A percentile compares a stretch with the other conserved stretches of the same genome.
These are phyloP conservation scores for Lepidium africanum DNA, from an alignment of 345 rosid genomes.

Conservation along the genomic window DNA sequence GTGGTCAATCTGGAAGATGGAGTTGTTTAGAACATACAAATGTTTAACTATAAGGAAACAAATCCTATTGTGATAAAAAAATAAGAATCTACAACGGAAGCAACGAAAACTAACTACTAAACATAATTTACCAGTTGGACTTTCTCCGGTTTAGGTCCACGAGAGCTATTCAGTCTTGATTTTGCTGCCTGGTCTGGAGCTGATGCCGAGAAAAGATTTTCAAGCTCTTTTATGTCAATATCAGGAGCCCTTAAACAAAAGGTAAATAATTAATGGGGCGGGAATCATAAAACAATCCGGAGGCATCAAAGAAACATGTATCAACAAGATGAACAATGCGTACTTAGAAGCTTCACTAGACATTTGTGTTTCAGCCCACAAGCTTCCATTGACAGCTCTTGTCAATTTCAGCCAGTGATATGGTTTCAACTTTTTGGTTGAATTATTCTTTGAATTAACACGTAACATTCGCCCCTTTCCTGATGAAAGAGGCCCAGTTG, in stretches of 20 bases:
- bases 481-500: constrained; percentile 46
- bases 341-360: constrained; percentile 81
- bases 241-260: constrained; percentile 66
- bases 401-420: constrained; percentile 94
- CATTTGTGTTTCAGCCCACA: constrained; percentile 97
- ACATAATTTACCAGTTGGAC: constrained; percentile 72
- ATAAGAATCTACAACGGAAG: neutral
- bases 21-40: constrained; percentile 3
- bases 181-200: constrained; percentile 50
- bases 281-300: neutral
- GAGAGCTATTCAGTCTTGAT: constrained; percentile 31
- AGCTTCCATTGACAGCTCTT: constrained; percentile 90
- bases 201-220: constrained; percentile 78
- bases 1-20: constrained; percentile 66
- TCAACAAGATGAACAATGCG: constrained; percentile 19
- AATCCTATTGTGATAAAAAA: neutral
- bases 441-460: constrained; percentile 43
- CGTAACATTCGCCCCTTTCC: constrained; percentile 70
- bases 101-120: neutral
- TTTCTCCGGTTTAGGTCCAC: constrained; percentile 68
- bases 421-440: constrained; percentile 80
- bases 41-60: neutral
- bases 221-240: constrained; percentile 93
- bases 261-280: constrained; percentile 2
- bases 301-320: constrained; percentile 4